These are phyloP conservation scores for Chondrus crispus DNA, from an alignment of 23 red algal genomes.

Conservation along the genomic window DNA sequence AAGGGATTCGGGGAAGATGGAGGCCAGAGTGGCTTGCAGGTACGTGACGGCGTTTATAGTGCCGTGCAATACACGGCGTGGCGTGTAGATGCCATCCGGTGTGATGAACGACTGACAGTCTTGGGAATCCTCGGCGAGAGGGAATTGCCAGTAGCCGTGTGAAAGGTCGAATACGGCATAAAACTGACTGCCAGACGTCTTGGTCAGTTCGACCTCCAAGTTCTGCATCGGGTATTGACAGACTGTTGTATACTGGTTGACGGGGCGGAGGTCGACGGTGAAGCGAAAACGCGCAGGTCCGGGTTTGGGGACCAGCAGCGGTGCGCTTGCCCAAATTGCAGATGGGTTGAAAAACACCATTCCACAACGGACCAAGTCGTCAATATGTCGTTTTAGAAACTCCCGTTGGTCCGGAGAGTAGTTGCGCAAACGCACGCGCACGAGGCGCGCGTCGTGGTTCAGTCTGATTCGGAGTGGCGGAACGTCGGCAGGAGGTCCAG, in stretches of 20 bases:
- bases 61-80: constrained; percentile 9
- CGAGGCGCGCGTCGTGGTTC: not conserved
- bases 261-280: constrained; percentile 24
- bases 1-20: not conserved
- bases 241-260: constrained; percentile 26
- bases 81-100: constrained; percentile 15
- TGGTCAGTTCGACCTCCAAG: not conserved
- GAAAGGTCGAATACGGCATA: not conserved
- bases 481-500: not conserved
- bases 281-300: constrained; percentile 3
- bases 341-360: not conserved
- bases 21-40: not conserved
- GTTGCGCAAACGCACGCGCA: constrained; percentile 14
- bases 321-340: constrained; percentile 10
- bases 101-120: constrained; percentile 37
- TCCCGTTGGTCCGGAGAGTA: constrained; percentile 9
- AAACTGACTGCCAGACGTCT: not conserved
- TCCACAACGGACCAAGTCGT: not conserved
- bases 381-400: constrained; percentile 1
- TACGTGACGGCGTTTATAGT: constrained; percentile 16
- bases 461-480: constrained; percentile 9
- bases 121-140: not conserved
- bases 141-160: constrained; percentile 34
- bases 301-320: constrained; percentile 27
- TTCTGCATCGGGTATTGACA: constrained; percentile 34